Percentiles rank a stretch among this genome's conserved stretches.
phyloP scores from a whole-genome alignment of 805 yeast genomes.

The Debaryomyces tyrocola region DNA sequence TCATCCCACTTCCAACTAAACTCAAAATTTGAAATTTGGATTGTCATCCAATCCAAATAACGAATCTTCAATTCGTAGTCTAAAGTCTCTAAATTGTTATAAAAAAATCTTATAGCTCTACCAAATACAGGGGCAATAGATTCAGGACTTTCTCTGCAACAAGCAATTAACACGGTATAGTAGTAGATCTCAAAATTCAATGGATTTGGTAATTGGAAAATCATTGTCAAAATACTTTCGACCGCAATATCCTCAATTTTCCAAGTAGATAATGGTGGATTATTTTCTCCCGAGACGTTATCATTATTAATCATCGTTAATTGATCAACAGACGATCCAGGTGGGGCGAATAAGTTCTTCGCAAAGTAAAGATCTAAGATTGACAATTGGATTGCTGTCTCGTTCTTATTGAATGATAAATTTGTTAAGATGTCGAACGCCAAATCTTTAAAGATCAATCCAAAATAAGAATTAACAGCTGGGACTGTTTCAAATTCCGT shows the following conservation, averaged over 20 bases:
- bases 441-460: slow-evolving; percentile 70
- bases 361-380: slow-evolving; percentile 72
- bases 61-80: slow-evolving; percentile 77
- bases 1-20: slow-evolving; percentile 98
- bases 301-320: slow-evolving; percentile 45
- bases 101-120: slow-evolving; percentile 82
- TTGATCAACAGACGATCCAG: slow-evolving; percentile 78
- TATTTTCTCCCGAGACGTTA: slow-evolving; percentile 40
- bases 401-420: slow-evolving; percentile 85
- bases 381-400: slow-evolving; percentile 80
- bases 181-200: slow-evolving; percentile 74
- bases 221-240: slow-evolving; percentile 75
- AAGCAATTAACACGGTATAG: slow-evolving; percentile 80
- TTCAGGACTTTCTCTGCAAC: slow-evolving; percentile 70
- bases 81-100: slow-evolving; percentile 59
- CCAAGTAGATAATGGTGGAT: slow-evolving; percentile 64
- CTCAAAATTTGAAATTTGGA: slow-evolving; percentile 89
- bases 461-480: slow-evolving; percentile 33
- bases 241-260: slow-evolving; percentile 89
- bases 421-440: slow-evolving; percentile 72
- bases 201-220: slow-evolving; percentile 71
- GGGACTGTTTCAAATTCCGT: slow-evolving; percentile 63
- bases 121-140: slow-evolving; percentile 94
- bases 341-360: slow-evolving; percentile 47
- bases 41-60: slow-evolving; percentile 86